Evolutionary conservation across 495 filamentous ascomycete genomes (phyloP).

Genomic region (Hypoxylon fragiforme): DNA sequence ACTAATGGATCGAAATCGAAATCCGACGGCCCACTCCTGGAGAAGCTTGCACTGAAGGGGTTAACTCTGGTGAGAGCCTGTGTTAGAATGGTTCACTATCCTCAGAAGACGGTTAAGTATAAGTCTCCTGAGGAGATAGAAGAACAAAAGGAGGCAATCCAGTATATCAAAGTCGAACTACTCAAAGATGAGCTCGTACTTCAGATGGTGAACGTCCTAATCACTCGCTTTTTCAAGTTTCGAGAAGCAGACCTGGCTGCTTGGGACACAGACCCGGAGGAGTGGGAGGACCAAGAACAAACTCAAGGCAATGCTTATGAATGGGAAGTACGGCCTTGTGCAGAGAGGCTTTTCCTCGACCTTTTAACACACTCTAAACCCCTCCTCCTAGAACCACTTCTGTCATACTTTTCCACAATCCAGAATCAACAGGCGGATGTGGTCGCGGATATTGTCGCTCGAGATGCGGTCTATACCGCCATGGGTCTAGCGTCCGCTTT

Average conservation of each 20-base stretch:
- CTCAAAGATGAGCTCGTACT: slow-evolving; percentile 73
- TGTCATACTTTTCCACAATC: slow-evolving; percentile 76
- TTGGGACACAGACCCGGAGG: slow-evolving; percentile 91
- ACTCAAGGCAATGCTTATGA: slow-evolving; percentile 79
- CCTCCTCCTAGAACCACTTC: slow-evolving; percentile 71
- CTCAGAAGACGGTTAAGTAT: slow-evolving; percentile 79
- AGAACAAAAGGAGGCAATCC: slow-evolving; percentile 65
- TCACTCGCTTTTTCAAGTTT: slow-evolving; percentile 87
- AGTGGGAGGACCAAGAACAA: slow-evolving; percentile 87
- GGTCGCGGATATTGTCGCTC: slow-evolving; percentile 74
- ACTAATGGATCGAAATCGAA: slow-evolving; percentile 56
- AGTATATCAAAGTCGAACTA: slow-evolving; percentile 68
- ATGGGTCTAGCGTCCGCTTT: slow-evolving; percentile 82
- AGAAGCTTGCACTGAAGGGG: slow-evolving; percentile 77
- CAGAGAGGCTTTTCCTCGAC: slow-evolving; percentile 92
- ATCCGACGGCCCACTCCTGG: slow-evolving; percentile 63
- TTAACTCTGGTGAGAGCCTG: slow-evolving; percentile 83
- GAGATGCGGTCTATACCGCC: slow-evolving; percentile 92
- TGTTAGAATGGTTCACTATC: slow-evolving; percentile 78
- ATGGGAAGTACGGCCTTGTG: slow-evolving; percentile 84
- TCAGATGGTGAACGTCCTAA: slow-evolving; percentile 77
- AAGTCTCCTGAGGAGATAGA: slow-evolving; percentile 69
- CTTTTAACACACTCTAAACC: slow-evolving; percentile 84
- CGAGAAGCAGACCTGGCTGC: slow-evolving; percentile 80
- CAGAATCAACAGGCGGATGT: slow-evolving; percentile 70